Evolutionary conservation across 192 early-diverging fungal species (phyloP), one percentile per base, ranked within the genome.

Genomic region (Coemansia biformis): DNA sequence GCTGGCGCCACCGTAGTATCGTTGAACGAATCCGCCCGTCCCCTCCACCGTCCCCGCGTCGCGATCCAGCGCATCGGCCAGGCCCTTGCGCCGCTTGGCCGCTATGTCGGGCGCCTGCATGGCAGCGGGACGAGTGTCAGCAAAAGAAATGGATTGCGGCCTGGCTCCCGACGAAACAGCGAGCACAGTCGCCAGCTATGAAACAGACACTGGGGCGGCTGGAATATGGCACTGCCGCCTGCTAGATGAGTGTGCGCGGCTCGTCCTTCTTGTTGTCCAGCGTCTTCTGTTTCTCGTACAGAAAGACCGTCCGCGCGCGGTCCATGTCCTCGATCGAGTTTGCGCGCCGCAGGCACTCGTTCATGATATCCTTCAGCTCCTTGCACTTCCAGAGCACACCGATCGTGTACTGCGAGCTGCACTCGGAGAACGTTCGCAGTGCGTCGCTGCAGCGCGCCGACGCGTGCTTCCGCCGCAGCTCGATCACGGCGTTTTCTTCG

Each of bases 261-360:
- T 73, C 62, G 51, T 57, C 39, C 39, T 66, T 46, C 33, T 51
- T 74, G 28, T 58, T 55, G 3, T 57, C 51, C 50, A 74, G 29
- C 11, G 11, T 35, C 41, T 58, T 32, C 43, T 43, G 49, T 42
- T 66, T 65, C 24, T 62, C 31, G 24, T 43, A 19, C 22, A 74
- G 51, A 32, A 66, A 38, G 1, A 59, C 43, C 8, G 47, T 41
- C 36, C 70, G 57, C 1, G 70, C 70, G 10, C 70, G 58, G 34
- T 74, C 70, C 63, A 74, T 74, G 30, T 66, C 63, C 13, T 74
- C 63, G 10, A 66, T 44, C 8, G 70, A 66, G 42, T 66, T 74
- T 24, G 59, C 70, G 12, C 70, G 58, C 15, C 70, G 63, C 63
- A 74, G 22, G 18, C 70, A 74, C 58, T 74, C 70, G 59, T 74